Conservation (phyloP, 2,329 filamentous ascomycete species). For the Nigrograna mackinnonii region DNA sequence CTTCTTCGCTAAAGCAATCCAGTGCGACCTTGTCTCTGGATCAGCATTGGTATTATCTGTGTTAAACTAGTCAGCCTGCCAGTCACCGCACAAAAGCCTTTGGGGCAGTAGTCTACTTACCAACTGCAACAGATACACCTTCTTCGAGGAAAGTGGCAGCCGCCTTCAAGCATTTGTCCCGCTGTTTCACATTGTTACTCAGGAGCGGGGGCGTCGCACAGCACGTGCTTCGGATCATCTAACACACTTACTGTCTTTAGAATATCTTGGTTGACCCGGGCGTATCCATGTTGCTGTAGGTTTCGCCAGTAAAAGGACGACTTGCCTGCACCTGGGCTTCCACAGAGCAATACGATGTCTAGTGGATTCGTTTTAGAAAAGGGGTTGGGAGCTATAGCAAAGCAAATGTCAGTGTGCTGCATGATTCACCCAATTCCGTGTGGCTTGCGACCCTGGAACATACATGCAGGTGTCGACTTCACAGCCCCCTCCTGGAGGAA, state of each 20-base stretch:
- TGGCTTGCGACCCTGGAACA: conserved; percentile 23
- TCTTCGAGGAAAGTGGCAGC: conserved; percentile 68
- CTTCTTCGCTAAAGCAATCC: conserved; percentile 75
- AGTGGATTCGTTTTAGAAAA: conserved; percentile 65
- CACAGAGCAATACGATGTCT: conserved; percentile 85
- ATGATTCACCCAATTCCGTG: conserved; percentile 10
- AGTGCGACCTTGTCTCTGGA: conserved; percentile 73
- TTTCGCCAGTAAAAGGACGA: conserved; percentile 85
- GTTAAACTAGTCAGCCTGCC: conserved; percentile 5
- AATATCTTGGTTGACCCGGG: conserved; percentile 86
- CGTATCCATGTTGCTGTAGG: conserved; percentile 77
- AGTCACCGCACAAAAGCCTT: no score
- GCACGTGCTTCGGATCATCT: conserved; percentile 19
- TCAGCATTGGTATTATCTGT: conserved; percentile 96
- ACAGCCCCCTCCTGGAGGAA: conserved; percentile 22
- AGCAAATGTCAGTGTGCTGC: conserved; percentile 21
- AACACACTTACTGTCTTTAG: conserved; percentile 67
- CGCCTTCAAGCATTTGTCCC: conserved; percentile 69
- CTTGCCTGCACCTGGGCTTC: conserved; percentile 88
- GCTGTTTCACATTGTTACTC: conserved; percentile 48
- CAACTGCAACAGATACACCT: conserved; percentile 72
- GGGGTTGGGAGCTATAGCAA: conserved; percentile 23
- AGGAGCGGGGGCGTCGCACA: conserved; percentile 22
- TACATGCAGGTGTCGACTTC: conserved; percentile 35
- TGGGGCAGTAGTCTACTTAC: no score